A percentile compares a stretch with the other conserved stretches of the same genome.
These are phyloP conservation scores for Striga hermonthica DNA, from an alignment of 305 asterid genomes.

Conservation along the genomic window DNA sequence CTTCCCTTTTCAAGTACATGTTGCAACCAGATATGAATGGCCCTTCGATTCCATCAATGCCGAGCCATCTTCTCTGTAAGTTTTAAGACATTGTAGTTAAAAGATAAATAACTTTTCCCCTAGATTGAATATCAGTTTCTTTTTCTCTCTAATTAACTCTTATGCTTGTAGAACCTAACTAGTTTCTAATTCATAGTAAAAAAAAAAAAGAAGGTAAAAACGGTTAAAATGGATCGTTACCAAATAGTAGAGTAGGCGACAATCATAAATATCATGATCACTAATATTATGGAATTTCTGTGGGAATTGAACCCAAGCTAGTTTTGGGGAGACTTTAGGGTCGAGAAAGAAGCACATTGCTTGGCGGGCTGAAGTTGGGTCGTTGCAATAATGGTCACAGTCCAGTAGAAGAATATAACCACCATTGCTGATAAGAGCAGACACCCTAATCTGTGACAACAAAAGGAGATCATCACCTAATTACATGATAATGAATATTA, in stretches of 20 bases:
- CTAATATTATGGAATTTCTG: constrained; percentile 49
- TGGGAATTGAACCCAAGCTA: constrained; percentile 60
- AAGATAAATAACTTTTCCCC: too few relatives aligned
- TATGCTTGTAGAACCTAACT: too few relatives aligned
- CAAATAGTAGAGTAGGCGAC: constrained; percentile 33
- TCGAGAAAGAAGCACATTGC: constrained; percentile 67
- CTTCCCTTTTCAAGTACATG: constrained; percentile 54
- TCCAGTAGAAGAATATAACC: constrained; percentile 53
- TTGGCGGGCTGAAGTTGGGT: constrained; percentile 57
- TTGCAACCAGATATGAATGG: constrained; percentile 46
- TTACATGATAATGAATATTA: too few relatives aligned
- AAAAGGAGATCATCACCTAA: too few relatives aligned
- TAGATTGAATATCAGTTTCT: too few relatives aligned
- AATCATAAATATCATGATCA: constrained; percentile 45
- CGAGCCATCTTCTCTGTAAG: constrained; percentile 44
- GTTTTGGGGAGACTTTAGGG: constrained; percentile 32
- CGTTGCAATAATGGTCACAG: constrained; percentile 59
- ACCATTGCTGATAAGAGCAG: constrained; percentile 56
- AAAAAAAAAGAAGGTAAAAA: too few relatives aligned
- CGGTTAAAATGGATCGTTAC: neutral
- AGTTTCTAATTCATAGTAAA: too few relatives aligned
- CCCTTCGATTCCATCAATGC: constrained; percentile 50
- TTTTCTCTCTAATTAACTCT: too few relatives aligned
- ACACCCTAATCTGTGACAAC: constrained; percentile 28
- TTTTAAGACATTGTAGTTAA: neutral